Evolutionary conservation across 805 yeast genomes (phyloP).

Genomic region (Nakazawaea anatomiae): DNA sequence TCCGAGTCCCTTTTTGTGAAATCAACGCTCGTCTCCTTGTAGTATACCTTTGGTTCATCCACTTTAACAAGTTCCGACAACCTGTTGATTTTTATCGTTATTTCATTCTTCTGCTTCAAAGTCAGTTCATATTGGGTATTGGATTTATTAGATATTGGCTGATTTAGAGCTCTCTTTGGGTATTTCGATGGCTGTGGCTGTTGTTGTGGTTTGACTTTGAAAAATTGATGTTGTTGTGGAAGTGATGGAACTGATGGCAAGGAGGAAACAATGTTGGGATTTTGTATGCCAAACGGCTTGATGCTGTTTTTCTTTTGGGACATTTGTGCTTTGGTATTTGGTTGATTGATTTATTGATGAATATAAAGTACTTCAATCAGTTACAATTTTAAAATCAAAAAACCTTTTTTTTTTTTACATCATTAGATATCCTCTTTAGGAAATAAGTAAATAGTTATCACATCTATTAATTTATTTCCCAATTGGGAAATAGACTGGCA

Average conservation of each 20-base stretch:
- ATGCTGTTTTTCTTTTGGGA: neutral
- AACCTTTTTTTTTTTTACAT: neutral
- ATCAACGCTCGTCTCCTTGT: neutral
- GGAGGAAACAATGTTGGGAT: neutral
- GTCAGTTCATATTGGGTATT: conserved; percentile 1
- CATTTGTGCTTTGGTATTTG: neutral
- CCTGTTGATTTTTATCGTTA: conserved; percentile 6
- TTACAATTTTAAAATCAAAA: neutral
- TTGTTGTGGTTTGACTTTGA: neutral
- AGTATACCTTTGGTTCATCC: conserved; percentile 1
- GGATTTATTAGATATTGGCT: conserved; percentile 2
- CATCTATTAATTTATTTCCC: neutral
- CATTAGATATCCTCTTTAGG: conserved; percentile 1
- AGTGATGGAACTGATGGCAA: neutral
- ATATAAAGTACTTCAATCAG: neutral
- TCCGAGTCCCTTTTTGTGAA: neutral
- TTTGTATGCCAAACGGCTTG: neutral
- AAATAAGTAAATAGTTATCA: neutral
- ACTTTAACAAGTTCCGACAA: neutral
- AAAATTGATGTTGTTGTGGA: neutral
- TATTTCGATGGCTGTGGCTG: neutral
- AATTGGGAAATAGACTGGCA: neutral
- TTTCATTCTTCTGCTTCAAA: conserved; percentile 4
- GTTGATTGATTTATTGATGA: neutral
- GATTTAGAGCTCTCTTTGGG: neutral